phyloP scores from a whole-genome alignment of 306 rosid genomes.

The Herpetospermum pedunculosum region DNA sequence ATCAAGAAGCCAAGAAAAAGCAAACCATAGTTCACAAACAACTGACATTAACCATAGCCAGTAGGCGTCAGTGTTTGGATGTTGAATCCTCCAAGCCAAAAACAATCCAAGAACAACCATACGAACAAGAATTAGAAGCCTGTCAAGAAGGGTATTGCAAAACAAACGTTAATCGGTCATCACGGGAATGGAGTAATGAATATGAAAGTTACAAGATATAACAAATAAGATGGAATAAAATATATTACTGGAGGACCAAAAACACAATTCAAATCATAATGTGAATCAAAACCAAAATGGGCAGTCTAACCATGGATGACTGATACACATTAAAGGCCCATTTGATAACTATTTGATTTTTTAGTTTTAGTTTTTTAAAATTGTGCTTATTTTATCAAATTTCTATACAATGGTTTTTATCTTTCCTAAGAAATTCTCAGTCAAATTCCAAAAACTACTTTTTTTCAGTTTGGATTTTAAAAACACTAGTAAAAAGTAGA shows the following conservation, averaged over 20 bases:
- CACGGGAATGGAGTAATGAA: not conserved
- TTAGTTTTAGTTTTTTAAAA: no score
- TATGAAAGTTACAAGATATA: not conserved
- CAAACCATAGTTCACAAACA: slow-evolving; percentile 97
- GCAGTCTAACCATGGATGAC: not conserved
- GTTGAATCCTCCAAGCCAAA: slow-evolving; percentile 59
- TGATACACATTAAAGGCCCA: not conserved
- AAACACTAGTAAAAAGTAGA: no score
- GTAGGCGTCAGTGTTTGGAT: slow-evolving; percentile 63
- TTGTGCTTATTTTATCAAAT: no score
- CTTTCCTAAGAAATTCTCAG: no score
- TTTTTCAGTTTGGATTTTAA: no score
- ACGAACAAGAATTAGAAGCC: slow-evolving; percentile 66
- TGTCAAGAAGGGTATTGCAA: slow-evolving; percentile 13
- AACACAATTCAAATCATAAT: not conserved
- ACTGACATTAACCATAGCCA: slow-evolving; percentile 98
- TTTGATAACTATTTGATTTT: no score
- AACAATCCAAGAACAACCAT: slow-evolving; percentile 60
- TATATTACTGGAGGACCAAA: not conserved
- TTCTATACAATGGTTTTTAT: no score
- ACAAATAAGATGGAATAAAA: not conserved
- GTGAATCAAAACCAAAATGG: not conserved
- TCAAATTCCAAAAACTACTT: no score
- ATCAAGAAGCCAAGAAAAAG: slow-evolving; percentile 95
- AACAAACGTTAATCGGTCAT: not conserved